A percentile compares a stretch with the other conserved stretches of the same genome.
phyloP scores from a whole-genome alignment of 2,329 filamentous ascomycete genomes.

The Stagonosporopsis cucurbitacearum region DNA sequence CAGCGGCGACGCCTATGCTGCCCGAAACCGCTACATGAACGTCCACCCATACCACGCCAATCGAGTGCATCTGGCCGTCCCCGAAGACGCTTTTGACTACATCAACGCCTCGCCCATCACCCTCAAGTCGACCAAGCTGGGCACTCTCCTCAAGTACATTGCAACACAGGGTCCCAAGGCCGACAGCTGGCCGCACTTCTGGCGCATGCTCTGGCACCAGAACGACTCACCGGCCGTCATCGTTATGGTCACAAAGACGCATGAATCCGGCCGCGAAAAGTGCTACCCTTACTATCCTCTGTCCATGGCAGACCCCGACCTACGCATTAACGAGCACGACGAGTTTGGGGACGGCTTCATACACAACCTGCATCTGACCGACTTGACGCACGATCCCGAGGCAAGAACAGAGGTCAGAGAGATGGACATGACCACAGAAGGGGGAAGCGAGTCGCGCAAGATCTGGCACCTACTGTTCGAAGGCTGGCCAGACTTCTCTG shows the following conservation, averaged over 20 bases:
- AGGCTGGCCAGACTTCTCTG: slow-evolving; percentile 88
- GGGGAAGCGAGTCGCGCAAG: slow-evolving; percentile 62
- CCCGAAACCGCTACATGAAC: slow-evolving; percentile 85
- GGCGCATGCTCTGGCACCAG: slow-evolving; percentile 94
- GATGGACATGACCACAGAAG: slow-evolving; percentile 60
- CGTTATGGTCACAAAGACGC: slow-evolving; percentile 91
- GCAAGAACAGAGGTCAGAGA: slow-evolving; percentile 75
- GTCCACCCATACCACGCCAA: slow-evolving; percentile 91
- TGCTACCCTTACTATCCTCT: slow-evolving; percentile 87
- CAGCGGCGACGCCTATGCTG: slow-evolving; percentile 60
- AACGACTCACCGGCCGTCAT: slow-evolving; percentile 74
- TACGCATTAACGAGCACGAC: slow-evolving; percentile 67
- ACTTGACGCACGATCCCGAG: slow-evolving; percentile 60
- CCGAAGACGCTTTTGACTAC: slow-evolving; percentile 65
- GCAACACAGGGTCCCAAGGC: slow-evolving; percentile 86
- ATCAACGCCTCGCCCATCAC: slow-evolving; percentile 60
- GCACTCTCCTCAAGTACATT: slow-evolving; percentile 70
- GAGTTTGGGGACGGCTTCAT: slow-evolving; percentile 71
- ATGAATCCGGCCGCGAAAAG: slow-evolving; percentile 79
- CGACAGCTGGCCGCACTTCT: slow-evolving; percentile 79
- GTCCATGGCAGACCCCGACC: slow-evolving; percentile 44
- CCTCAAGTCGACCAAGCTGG: slow-evolving; percentile 50
- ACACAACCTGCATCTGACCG: slow-evolving; percentile 70
- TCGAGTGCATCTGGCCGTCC: slow-evolving; percentile 79
- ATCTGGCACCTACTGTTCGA: slow-evolving; percentile 87